Conservation (phyloP, 495 filamentous ascomycete genomes). For the Penicillium mononematosum region DNA sequence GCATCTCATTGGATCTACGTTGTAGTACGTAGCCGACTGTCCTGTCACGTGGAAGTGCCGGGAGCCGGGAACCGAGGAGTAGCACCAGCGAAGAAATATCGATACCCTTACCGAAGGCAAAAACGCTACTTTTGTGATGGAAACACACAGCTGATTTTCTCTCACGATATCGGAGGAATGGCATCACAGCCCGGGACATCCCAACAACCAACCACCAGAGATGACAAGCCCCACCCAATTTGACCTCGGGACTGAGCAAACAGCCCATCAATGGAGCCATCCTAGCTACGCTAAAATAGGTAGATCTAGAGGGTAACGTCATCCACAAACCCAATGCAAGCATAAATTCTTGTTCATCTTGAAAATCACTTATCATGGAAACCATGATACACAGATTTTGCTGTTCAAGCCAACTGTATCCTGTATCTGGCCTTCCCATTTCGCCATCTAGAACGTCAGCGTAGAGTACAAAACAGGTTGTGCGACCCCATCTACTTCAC, state of each 20-base stretch:
- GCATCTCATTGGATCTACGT: neutral
- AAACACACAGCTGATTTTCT: neutral
- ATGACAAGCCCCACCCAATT: neutral
- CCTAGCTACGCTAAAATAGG: neutral
- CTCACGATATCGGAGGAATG: neutral
- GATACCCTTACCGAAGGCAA: neutral
- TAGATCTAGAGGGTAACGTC: constrained; percentile 8
- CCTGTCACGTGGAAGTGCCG: constrained; percentile 3
- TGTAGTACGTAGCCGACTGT: neutral
- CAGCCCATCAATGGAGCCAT: neutral
- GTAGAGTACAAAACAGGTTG: neutral
- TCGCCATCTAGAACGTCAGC: neutral
- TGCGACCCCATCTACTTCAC: neutral
- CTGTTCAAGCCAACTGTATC: neutral
- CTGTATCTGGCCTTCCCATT: neutral
- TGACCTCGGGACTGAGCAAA: neutral
- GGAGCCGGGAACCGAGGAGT: neutral
- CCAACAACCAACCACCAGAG: neutral
- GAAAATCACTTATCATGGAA: neutral
- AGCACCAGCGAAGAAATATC: neutral
- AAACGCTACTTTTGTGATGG: neutral
- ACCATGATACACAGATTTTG: neutral
- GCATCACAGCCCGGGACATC: neutral
- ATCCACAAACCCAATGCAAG: neutral
- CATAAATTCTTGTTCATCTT: neutral